phyloP scores from a whole-genome alignment of 1,139 yeast genomes.

The Hemisphaericaspora xylanilytica region DNA sequence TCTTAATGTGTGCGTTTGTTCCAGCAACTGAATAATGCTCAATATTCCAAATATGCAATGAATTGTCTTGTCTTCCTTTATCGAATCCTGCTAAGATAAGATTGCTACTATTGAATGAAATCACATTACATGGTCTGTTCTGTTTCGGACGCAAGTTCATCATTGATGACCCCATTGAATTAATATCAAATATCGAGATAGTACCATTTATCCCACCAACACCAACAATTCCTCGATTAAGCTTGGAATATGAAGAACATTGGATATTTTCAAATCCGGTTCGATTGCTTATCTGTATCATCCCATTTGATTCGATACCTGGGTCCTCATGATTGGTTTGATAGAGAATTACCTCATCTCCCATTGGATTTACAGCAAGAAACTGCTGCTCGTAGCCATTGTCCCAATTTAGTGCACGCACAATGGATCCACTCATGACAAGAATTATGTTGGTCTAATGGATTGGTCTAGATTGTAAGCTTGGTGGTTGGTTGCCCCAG shows the following conservation, averaged over 20 bases:
- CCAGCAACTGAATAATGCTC: conserved; percentile 49
- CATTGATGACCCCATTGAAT: conserved; percentile 34
- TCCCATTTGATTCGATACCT: conserved; percentile 32
- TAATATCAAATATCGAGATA: conserved; percentile 62
- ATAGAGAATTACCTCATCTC: conserved; percentile 65
- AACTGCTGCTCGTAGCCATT: conserved; percentile 52
- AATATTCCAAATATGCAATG: conserved; percentile 82
- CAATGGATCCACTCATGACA: conserved; percentile 52
- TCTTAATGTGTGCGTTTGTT: conserved; percentile 43
- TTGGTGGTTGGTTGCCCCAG: conserved; percentile 1
- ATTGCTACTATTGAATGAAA: conserved; percentile 65
- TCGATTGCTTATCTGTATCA: conserved; percentile 49
- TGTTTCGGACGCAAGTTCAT: conserved; percentile 62
- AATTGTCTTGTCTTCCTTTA: conserved; percentile 73
- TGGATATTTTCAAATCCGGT: conserved; percentile 72
- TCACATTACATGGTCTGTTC: conserved; percentile 69
- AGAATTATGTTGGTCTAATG: not conserved
- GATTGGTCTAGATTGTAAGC: not conserved
- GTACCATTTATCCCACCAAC: conserved; percentile 75
- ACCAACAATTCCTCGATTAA: conserved; percentile 58
- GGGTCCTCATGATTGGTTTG: conserved; percentile 49
- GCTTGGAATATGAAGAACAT: conserved; percentile 64
- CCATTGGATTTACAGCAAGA: conserved; percentile 62
- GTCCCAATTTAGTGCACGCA: conserved; percentile 62
- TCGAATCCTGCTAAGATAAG: conserved; percentile 79